phyloP scores from a whole-genome alignment of 768 basidiomycete genomes.

The Suillus brevipes region DNA sequence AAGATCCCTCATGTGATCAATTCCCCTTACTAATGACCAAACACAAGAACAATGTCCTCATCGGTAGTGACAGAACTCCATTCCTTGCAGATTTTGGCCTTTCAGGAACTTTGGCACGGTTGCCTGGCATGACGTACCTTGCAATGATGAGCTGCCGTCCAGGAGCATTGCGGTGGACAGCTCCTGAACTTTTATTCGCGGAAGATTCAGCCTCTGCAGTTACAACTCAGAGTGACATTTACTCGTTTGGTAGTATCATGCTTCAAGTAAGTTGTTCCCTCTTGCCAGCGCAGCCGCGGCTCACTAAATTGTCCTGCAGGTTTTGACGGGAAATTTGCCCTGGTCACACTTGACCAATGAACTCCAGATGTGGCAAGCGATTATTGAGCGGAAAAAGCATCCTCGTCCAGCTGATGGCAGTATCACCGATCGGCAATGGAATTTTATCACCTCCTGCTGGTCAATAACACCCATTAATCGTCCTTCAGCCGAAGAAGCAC shows the following conservation, averaged over 20 bases:
- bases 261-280: slow-evolving; percentile 12
- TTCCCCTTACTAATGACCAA: background rate
- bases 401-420: background rate
- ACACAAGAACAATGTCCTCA: slow-evolving; percentile 24
- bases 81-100: slow-evolving; percentile 47
- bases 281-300: background rate
- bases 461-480: background rate
- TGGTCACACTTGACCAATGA: background rate
- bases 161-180: slow-evolving; percentile 43
- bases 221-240: slow-evolving; percentile 37
- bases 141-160: slow-evolving; percentile 8
- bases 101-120: slow-evolving; percentile 37
- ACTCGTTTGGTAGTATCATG: slow-evolving; percentile 42
- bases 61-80: slow-evolving; percentile 38
- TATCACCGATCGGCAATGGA: background rate
- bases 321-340: background rate
- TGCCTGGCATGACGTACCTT: slow-evolving; percentile 22
- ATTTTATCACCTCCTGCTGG: background rate
- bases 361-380: background rate
- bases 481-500: background rate
- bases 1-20: background rate
- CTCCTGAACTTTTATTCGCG: slow-evolving; percentile 34
- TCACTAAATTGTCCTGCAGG: background rate
- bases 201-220: background rate
- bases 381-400: background rate